Base-by-base conservation (phyloP, 768 basidiomycete genomes). In the Baorangia bicolor region DNA sequence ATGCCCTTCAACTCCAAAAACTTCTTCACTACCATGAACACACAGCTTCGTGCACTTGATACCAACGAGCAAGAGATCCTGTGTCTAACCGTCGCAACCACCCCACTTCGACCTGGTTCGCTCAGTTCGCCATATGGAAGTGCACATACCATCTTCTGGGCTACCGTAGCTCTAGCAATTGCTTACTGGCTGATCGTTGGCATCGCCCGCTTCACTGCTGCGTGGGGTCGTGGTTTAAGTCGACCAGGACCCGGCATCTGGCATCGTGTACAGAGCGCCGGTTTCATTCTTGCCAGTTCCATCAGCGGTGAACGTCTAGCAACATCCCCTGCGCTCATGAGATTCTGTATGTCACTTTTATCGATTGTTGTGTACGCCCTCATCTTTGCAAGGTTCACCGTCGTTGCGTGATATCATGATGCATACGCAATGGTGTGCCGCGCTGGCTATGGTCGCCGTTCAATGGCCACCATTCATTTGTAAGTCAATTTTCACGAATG, bases 391-490 rank as follows among this genome's bases (percentile, higher is more conserved):
- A 94, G 94, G 88, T 62, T 96, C 97, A 0, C 96, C 97, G 2
- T 92, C 93, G 7, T 75, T 95, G 74, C 80, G 94, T 50, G 97
- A 99, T 70, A 81, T 99, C 48, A 81, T 98, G 47, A 90, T 93
- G 70, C 93, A 95, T 65, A 90, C 94, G 0, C 94, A 97, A 62
- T 98, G 91, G 89, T 92, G 89, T 69, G 82, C 92, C 38, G 82
- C 87, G 31, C 77, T 99, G 14, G 86, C 85, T 31, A 95, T 97
- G 90, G 86, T 98, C 51, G 92, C 96, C 33, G 93, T 98, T 21
- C 81, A 92, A 68, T 99, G 96, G 96, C 96, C 97, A 0, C 77
- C 79, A 16, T 98, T 95, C 70, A 81, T 88, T 57, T 98, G 94
- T 94, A 64, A 61, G 89, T 80, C 37, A 38, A 42, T 18, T 25